Evolutionary conservation across 2,329 filamentous ascomycete genomes (phyloP).

Genomic region (Helicocarpus griseus): DNA sequence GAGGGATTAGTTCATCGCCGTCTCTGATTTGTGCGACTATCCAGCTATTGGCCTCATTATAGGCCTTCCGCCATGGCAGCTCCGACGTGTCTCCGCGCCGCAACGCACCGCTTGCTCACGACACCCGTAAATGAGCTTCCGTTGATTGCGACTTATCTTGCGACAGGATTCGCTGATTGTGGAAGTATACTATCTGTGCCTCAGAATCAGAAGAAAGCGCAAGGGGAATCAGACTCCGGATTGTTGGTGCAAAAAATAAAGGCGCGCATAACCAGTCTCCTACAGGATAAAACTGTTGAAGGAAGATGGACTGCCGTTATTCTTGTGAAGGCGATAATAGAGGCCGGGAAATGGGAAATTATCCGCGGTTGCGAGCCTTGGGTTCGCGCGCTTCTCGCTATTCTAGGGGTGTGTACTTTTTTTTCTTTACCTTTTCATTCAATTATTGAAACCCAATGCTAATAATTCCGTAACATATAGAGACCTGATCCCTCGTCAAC

Average conservation of each 20-base stretch:
- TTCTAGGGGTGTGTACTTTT: slow-evolving; percentile 52
- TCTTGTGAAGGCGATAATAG: slow-evolving; percentile 69
- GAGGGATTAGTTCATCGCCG: not conserved
- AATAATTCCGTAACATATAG: slow-evolving; percentile 32
- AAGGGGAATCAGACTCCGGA: slow-evolving; percentile 54
- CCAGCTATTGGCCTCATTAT: not conserved
- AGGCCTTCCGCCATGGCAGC: slow-evolving; percentile 16
- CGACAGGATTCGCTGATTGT: slow-evolving; percentile 45
- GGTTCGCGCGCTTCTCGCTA: slow-evolving; percentile 64
- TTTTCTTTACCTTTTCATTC: not conserved
- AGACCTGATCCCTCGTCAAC: slow-evolving; percentile 67
- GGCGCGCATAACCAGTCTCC: slow-evolving; percentile 63
- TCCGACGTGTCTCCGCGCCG: slow-evolving; percentile 31
- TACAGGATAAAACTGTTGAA: slow-evolving; percentile 65
- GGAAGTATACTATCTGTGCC: slow-evolving; percentile 53
- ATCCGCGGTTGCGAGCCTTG: slow-evolving; percentile 64
- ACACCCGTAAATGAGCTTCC: slow-evolving; percentile 66
- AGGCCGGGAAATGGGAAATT: slow-evolving; percentile 76
- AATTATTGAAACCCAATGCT: not conserved
- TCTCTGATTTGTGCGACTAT: not conserved
- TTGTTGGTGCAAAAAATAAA: slow-evolving; percentile 74
- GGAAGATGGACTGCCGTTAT: slow-evolving; percentile 70
- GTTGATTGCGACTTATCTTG: slow-evolving; percentile 60
- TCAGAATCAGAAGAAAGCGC: slow-evolving; percentile 48
- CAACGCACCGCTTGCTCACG: slow-evolving; percentile 51